Conservation (phyloP, 2,329 filamentous ascomycete genomes). For the Xylariomycetidae sp. region DNA sequence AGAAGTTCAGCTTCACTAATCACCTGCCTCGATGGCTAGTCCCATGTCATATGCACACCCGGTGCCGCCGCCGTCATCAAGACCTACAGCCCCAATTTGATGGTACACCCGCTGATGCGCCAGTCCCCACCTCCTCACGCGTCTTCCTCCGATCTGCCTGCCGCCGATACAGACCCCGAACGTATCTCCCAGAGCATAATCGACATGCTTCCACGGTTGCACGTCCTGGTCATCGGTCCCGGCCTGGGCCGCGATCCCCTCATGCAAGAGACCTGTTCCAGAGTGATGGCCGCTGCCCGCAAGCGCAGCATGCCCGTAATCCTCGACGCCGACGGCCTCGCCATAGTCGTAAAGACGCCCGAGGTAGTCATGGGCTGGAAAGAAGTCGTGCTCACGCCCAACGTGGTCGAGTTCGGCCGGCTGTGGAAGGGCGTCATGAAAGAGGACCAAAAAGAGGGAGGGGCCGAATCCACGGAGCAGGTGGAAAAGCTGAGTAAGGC, state of each 20-base stretch:
- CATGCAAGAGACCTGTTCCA: constrained; percentile 81
- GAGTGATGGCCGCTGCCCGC: constrained; percentile 74
- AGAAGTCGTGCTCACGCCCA: constrained; percentile 86
- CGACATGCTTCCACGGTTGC: constrained; percentile 77
- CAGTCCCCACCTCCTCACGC: constrained; percentile 52
- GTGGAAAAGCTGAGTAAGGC: constrained; percentile 67
- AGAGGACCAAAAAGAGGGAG: constrained; percentile 28
- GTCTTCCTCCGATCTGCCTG: constrained; percentile 41
- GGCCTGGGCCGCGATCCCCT: constrained; percentile 84
- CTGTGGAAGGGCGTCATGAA: constrained; percentile 71
- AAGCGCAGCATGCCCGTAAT: constrained; percentile 73
- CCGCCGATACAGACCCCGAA: constrained; percentile 52
- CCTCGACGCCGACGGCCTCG: constrained; percentile 84
- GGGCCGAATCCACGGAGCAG: constrained; percentile 34
- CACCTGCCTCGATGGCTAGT: constrained; percentile 48
- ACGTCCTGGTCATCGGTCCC: constrained; percentile 89
- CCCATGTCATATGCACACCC: constrained; percentile 93
- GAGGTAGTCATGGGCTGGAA: constrained; percentile 75
- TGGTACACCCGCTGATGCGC: constrained; percentile 96
- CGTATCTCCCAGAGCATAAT: constrained; percentile 65
- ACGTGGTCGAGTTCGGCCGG: constrained; percentile 86
- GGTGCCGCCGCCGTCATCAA: constrained; percentile 87
- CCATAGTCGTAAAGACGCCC: constrained; percentile 70
- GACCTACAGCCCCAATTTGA: constrained; percentile 94
- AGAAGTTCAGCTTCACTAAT: background rate